Evolutionary conservation across 2,329 filamentous ascomycete species (phyloP).

Genomic region (Leptoxyphium fumago): DNA sequence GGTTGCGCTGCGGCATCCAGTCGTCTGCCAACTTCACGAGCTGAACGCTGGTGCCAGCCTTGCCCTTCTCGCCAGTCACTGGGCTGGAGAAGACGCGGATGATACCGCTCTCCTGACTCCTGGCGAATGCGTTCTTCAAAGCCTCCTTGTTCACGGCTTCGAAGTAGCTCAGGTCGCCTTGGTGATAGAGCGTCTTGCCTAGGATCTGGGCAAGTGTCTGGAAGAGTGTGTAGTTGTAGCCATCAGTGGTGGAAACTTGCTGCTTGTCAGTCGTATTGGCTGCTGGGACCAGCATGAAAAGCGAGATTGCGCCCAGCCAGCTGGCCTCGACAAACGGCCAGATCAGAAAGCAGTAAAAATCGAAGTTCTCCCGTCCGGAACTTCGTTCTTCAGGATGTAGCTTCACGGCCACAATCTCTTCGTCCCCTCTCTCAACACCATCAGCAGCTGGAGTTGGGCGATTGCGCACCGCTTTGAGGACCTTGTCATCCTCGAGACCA

Average conservation of each 20-base stretch:
- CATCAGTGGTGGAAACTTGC: constrained; percentile 9
- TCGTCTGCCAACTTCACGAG: constrained; percentile 42
- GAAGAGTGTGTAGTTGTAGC: constrained; percentile 16
- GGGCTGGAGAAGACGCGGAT: constrained; percentile 52
- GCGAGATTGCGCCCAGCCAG: constrained; percentile 79
- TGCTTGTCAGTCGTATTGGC: constrained; percentile 2
- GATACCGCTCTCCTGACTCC: constrained; percentile 85
- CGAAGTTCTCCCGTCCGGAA: constrained; percentile 80
- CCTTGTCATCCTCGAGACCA: constrained; percentile 62
- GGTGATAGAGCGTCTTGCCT: constrained; percentile 92
- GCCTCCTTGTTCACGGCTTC: constrained; percentile 98
- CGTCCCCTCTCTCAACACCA: constrained; percentile 16
- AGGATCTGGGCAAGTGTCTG: constrained; percentile 65
- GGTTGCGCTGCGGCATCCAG: constrained; percentile 35
- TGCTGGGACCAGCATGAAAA: constrained; percentile 76
- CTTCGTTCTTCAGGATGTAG: constrained; percentile 62
- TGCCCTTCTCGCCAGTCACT: constrained; percentile 38
- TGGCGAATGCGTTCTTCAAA: constrained; percentile 77
- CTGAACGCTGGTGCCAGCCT: constrained; percentile 46
- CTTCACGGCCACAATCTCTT: constrained; percentile 51
- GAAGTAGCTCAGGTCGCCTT: constrained; percentile 92
- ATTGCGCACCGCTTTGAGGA: constrained; percentile 52
- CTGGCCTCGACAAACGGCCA: constrained; percentile 96
- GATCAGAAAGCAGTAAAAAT: constrained; percentile 97
- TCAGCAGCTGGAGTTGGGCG: constrained; percentile 21